These are phyloP conservation scores for Psilocybe sp. DNA, from an alignment of 768 basidiomycete genomes.

Conservation along the genomic window DNA sequence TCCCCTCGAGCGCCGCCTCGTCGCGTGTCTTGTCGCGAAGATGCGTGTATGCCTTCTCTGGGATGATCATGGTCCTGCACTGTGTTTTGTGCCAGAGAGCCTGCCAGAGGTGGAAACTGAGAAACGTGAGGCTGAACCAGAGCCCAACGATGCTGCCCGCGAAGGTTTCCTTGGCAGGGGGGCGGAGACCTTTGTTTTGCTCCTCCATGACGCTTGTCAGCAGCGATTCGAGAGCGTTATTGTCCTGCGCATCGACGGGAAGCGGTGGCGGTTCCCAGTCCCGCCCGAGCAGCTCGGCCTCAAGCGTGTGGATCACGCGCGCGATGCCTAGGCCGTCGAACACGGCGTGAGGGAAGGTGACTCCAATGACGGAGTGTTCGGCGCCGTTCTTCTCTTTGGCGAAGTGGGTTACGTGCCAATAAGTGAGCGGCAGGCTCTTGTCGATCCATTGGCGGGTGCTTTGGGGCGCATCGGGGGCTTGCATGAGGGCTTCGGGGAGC, in stretches of 20 bases:
- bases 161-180: not conserved
- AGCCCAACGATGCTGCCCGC: not conserved
- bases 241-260: not conserved
- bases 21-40: not conserved
- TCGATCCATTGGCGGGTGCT: not conserved
- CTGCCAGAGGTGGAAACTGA: not conserved
- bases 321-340: constrained; percentile 2
- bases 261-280: not conserved
- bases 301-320: not conserved
- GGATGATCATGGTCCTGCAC: not conserved
- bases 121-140: not conserved
- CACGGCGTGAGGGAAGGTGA: not conserved
- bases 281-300: not conserved
- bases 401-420: not conserved
- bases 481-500: not conserved
- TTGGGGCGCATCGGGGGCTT: not conserved
- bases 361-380: not conserved
- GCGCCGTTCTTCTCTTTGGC: not conserved
- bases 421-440: not conserved
- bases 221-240: not conserved
- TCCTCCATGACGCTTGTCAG: not conserved
- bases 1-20: not conserved
- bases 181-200: not conserved
- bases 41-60: not conserved
- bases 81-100: not conserved